Base-by-base conservation (phyloP, 495 filamentous ascomycete genomes). In the Penicillium flavigenum region DNA sequence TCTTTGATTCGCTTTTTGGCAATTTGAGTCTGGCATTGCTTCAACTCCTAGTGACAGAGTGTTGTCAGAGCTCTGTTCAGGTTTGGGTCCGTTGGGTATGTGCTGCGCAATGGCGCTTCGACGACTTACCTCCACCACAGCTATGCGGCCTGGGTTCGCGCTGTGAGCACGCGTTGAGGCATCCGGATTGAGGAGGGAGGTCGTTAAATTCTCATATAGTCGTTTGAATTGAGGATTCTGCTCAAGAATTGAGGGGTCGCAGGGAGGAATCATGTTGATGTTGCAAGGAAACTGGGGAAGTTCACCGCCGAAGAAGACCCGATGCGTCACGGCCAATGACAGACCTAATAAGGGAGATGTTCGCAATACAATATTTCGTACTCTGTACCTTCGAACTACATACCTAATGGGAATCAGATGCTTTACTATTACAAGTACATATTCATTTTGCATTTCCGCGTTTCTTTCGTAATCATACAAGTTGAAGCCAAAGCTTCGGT, bases 221-320 rank as follows among this genome's bases (percentile, higher is more conserved):
- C 72, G 75, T 50, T 85, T 82, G 59, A 90, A 90, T 45, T 84
- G 76, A 22, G 85, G 85, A 55, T 88, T 89, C 27, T 74, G 76
- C 48, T 82, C 73, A 2, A 90, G 72, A 46, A 90, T 77, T 1
- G 76, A 65, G 26, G 82, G 78, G 31, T 89, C 85, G 49, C 88
- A 77, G 7, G 84, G 85, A 0, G 86, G 85, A 3, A 89, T 72
- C 87, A 90, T 90, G 34, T 56, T 78, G 60, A 38, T 53, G 55
- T 54, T 51, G 47, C 49, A 45, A 55, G 59, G 22, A 42, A 49
- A 19, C 47, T 38, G 47, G 58, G 44, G 45, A 56, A 55, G 38
- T 66, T 63, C 61, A 67, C 65, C 63, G 68, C 68, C 63, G 43
- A 47, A 55, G n/a, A 29, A 52, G 7, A 47, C 29, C 27, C 42